Conservation (phyloP, 495 filamentous ascomycete species). For the Tuber indicum region DNA sequence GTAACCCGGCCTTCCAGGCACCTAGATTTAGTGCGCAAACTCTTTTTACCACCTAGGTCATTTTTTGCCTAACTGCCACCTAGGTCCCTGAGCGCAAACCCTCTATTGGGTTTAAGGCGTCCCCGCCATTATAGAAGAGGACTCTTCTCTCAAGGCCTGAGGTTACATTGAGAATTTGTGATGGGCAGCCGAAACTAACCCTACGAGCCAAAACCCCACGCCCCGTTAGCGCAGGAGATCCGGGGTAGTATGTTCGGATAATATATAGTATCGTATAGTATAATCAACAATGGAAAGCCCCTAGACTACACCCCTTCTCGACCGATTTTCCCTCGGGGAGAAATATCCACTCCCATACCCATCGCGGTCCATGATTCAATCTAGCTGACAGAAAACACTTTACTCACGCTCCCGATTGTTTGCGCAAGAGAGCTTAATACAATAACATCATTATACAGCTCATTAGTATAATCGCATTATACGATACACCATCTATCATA, state of each 20-base stretch:
- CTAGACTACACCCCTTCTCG: neutral
- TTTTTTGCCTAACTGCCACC: no score
- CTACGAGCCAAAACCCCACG: neutral
- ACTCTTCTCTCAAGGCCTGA: neutral
- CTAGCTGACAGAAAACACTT: neutral
- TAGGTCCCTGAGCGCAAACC: no score
- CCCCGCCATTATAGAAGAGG: neutral
- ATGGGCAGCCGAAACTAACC: neutral
- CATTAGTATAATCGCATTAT: conserved; percentile 10
- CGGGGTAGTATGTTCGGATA: neutral
- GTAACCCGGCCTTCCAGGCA: no score
- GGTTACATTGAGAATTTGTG: neutral
- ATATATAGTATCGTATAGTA: no score
- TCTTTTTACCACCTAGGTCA: no score
- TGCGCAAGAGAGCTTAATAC: neutral
- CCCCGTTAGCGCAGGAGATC: neutral
- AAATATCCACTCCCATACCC: neutral
- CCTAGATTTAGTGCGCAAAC: no score
- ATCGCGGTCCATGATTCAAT: neutral
- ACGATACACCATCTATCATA: conserved; percentile 24
- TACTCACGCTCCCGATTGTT: neutral
- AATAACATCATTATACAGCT: conserved; percentile 26
- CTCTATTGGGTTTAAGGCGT: neutral
- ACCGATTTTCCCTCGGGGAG: neutral
- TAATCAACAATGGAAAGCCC: neutral